These are phyloP conservation scores for Ajuga chamaepitys DNA, from an alignment of 257 asterid species.

Conservation along the genomic window DNA sequence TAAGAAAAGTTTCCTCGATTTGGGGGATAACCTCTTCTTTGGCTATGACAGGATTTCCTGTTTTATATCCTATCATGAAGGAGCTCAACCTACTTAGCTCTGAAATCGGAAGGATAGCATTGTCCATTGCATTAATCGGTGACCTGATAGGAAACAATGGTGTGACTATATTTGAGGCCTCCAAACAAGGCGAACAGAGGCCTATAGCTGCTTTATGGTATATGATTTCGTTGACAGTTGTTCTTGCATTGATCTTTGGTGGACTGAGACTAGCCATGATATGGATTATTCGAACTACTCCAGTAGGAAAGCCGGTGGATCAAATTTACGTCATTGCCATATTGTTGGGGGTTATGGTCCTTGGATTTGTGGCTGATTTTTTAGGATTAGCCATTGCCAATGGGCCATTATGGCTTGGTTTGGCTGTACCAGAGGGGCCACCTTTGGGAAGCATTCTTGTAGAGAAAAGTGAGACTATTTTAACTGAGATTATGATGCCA, in stretches of 20 bases:
- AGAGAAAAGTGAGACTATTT: conserved; percentile 69
- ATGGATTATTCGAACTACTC: conserved; percentile 61
- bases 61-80: conserved; percentile 50
- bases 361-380: conserved; percentile 50
- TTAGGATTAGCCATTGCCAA: conserved; percentile 59
- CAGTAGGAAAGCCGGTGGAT: conserved; percentile 65
- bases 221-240: conserved; percentile 25
- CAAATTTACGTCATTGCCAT: conserved; percentile 52
- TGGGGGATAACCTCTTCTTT: conserved; percentile 45
- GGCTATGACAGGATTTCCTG: conserved; percentile 64
- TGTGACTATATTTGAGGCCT: conserved; percentile 49
- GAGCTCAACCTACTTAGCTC: conserved; percentile 85
- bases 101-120: conserved; percentile 65
- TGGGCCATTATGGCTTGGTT: conserved; percentile 81
- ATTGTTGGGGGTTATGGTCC: conserved; percentile 50
- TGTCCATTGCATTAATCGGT: conserved; percentile 42
- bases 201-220: conserved; percentile 44
- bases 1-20: conserved; percentile 35
- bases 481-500: conserved; percentile 58
- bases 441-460: conserved; percentile 71
- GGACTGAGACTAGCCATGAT: conserved; percentile 50
- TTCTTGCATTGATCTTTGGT: conserved; percentile 25
- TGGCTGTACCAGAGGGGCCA: conserved; percentile 89
- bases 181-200: conserved; percentile 42
- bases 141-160: conserved; percentile 53